Percentiles rank a stretch among this genome's conserved stretches.
phyloP scores from a whole-genome alignment of 176 grass and related monocot genomes.

The Eragrostis nindensis region DNA sequence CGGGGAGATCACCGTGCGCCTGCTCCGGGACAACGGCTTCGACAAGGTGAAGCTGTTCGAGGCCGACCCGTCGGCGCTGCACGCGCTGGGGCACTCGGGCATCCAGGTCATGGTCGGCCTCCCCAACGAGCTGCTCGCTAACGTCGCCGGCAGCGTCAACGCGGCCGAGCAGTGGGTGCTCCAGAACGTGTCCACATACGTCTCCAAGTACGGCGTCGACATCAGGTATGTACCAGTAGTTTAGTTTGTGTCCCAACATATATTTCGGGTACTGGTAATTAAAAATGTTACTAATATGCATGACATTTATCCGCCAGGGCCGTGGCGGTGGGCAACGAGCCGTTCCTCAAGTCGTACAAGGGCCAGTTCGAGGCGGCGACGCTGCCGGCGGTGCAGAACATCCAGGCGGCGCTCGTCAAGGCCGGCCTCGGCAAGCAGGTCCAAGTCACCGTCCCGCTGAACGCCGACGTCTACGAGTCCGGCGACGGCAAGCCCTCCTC shows the following conservation, averaged over 20 bases:
- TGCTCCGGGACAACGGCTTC: conserved; percentile 81
- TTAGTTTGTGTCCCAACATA: too few species aligned
- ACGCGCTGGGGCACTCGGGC: conserved; percentile 72
- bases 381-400: conserved; percentile 75
- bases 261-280: too few species aligned
- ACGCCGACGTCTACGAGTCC: conserved; percentile 94
- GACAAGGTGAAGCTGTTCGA: conserved; percentile 90
- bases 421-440: conserved; percentile 69
- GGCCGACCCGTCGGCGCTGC: conserved; percentile 58
- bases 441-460: conserved; percentile 77
- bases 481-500: conserved; percentile 52
- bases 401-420: conserved; percentile 95
- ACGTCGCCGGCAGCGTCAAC: conserved; percentile 51
- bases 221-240: conserved; percentile 47
- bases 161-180: conserved; percentile 88
- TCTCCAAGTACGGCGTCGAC: conserved; percentile 79
- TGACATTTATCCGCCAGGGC: conserved; percentile 27
- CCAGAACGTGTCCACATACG: conserved; percentile 76
- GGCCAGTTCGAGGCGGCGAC: conserved; percentile 67
- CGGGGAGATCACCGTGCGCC: conserved; percentile 62
- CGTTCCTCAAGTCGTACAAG: conserved; percentile 92
- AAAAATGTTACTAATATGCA: not conserved
- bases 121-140: conserved; percentile 76
- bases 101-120: conserved; percentile 97
- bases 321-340: conserved; percentile 92